Evolutionary conservation across 192 early-diverging fungal species (phyloP), one percentile per base, ranked within the genome.

Genomic region (Podila horticola): DNA sequence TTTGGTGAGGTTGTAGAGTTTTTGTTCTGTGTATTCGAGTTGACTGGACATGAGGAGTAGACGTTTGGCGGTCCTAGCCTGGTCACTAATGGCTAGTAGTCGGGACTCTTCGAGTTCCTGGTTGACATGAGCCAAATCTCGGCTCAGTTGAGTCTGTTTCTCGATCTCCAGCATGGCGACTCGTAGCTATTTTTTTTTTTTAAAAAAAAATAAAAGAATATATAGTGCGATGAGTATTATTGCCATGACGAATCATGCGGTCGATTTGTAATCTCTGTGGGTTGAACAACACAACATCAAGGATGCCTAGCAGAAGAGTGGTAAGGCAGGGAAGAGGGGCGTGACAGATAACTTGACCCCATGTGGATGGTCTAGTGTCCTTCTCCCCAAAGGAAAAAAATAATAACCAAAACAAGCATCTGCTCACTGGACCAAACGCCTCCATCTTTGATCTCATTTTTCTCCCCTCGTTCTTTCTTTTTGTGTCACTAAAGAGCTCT

Each of bases 21-120:
- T 62, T 62, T 73, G 77, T 22, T 81, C 77, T 8, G 77, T 81
- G 57, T 73, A 65, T 45, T 81, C 77, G 31, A 81, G 67, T 48
- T 81, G 77, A 7, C 62, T 69, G 20, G 77, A 69, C 61, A 81
- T 69, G 41, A 81, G 64, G 48, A 81, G 36, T 0, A 81, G 64
- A 3, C 77, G 70, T 12, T 69, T 72, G 9, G 77, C 77, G 30
- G 77, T 73, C 59, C 77, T 63, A 13, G 77, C 71, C 20, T 81
- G 77, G 20, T 81, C 77, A 30, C 71, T 73, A 30, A 81, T 62
- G 20, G 77, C 77, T 22, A 81, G 0, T 28, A 81, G 57, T 36
- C 77, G 59, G 17, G 77, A 71, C 49, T 81, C 77, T 62, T 81
- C 77, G 26, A 81, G 62, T 10, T 81, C 77, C 33, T 73, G 77